Conservation (phyloP, 352 stramenopile species). For the Phytophthora pinifolia region DNA sequence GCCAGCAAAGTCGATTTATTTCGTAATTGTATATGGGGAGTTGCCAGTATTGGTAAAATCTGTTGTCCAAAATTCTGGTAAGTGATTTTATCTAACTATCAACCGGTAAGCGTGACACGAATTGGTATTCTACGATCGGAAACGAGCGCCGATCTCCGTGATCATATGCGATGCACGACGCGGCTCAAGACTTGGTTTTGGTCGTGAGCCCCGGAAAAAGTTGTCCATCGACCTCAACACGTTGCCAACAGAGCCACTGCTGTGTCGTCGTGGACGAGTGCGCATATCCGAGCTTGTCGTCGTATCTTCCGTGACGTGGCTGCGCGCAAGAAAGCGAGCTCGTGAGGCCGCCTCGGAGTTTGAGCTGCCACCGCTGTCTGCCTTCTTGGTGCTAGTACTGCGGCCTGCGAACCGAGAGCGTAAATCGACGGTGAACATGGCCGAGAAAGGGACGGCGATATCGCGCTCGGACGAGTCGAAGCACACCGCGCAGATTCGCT, state of each 20-base stretch:
- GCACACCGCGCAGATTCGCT: conserved; percentile 57
- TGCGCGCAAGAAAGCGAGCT: conserved; percentile 12
- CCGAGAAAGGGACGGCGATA: conserved; percentile 57
- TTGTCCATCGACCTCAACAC: conserved; percentile 60
- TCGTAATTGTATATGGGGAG: conserved; percentile 24
- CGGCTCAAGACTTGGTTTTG: conserved; percentile 33
- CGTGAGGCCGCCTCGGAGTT: conserved; percentile 34
- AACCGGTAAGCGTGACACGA: no score
- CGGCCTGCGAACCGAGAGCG: conserved; percentile 44
- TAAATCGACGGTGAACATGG: conserved; percentile 67
- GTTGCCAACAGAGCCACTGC: conserved; percentile 55
- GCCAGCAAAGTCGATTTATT: conserved; percentile 29
- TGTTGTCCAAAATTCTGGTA: no score
- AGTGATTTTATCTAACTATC: no score
- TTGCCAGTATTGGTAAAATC: no score
- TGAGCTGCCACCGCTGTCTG: conserved; percentile 39
- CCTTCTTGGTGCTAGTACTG: conserved; percentile 38
- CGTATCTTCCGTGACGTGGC: conserved; percentile 15
- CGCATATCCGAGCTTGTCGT: conserved; percentile 3
- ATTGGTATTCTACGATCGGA: background rate
- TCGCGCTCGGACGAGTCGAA: conserved; percentile 77
- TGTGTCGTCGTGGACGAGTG: conserved; percentile 35
- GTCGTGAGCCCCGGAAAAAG: conserved; percentile 42
- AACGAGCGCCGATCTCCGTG: conserved; percentile 38
- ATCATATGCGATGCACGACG: conserved; percentile 46